A percentile compares a stretch with the other conserved stretches of the same genome.
Conservation (phyloP, 2,329 filamentous ascomycete genomes). For the Claviceps africana region DNA sequence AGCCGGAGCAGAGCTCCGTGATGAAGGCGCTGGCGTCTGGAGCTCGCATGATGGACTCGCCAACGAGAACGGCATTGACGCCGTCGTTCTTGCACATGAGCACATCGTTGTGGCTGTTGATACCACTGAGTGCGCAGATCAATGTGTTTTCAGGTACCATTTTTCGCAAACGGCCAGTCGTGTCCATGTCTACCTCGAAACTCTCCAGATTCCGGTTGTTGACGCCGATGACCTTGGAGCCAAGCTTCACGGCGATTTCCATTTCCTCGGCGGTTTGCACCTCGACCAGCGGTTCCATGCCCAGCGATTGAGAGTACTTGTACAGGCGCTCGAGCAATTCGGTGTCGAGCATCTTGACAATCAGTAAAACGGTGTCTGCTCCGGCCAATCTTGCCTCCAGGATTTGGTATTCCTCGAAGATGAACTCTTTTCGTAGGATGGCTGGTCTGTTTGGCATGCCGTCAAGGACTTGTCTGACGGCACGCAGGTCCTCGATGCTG, state of each 20-base stretch:
- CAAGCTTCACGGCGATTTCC: conserved; percentile 71
- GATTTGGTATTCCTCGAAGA: conserved; percentile 97
- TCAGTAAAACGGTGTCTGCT: conserved; percentile 85
- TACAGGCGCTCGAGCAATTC: conserved; percentile 65
- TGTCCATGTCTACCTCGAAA: conserved; percentile 91
- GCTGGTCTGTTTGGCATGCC: conserved; percentile 87
- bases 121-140: conserved; percentile 87
- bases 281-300: conserved; percentile 96
- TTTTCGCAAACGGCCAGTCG: conserved; percentile 74
- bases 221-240: conserved; percentile 84
- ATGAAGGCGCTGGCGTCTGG: conserved; percentile 74
- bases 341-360: conserved; percentile 91
- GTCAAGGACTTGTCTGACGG: conserved; percentile 76
- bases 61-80: conserved; percentile 84
- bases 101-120: conserved; percentile 79
- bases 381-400: conserved; percentile 84
- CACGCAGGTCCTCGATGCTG: conserved; percentile 80
- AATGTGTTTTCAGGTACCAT: conserved; percentile 77
- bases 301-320: conserved; percentile 73
- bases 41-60: conserved; percentile 90
- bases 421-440: conserved; percentile 86
- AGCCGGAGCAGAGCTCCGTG: conserved; percentile 59
- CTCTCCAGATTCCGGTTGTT: conserved; percentile 95
- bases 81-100: conserved; percentile 76
- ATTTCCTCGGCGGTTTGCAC: conserved; percentile 93